Evolutionary conservation across 352 stramenopile genomes (phyloP), one percentile per base, ranked within the genome.

Genomic region (Phytophthora foliorum): DNA sequence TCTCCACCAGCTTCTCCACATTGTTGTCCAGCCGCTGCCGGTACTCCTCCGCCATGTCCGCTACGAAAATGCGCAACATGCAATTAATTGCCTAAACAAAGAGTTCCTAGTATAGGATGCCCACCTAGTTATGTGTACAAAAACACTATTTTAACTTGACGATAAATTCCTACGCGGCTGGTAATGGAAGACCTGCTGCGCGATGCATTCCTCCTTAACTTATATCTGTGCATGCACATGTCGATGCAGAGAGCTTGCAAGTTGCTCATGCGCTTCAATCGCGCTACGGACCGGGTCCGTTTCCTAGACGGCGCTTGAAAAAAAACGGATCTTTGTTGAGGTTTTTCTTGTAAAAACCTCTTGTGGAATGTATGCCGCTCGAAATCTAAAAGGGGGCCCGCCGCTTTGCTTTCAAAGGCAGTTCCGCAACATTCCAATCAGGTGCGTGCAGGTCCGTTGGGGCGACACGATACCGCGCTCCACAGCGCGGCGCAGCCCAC

Each of bases 1-100:
- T 95, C 77, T 95, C 87, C 59, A 95, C 84, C 56, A 95, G 77
- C 83, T 93, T 93, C 81, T 95, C 87, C 53, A 93, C 87, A 63
- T 93, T 95, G 72, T 93, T 95, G 67, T 95, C 87, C 25, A 95
- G 75, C 36, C 87, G 85, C 82, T 93, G 87, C 34, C 87, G 84
- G 46, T 93, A 95, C 59, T 95, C 87, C 63, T 95, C 87, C 69
- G 87, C 85, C 87, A 95, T 94, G 21, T 7, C 3, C 6, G n/a
- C n/a, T n/a, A 22, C 38, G 38, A 45, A 45, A 24, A n/a, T n/a
- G n/a, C 11, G 17, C 5, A 22, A 24, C 1, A 24, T 2, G 19
- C 41, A 48, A 48, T 48, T 27, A 27, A 25, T 48, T 27, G n/a
- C 8, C 6, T 9, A 22, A 10, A 17, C 2, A 1, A 24, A 17